A percentile compares a stretch with the other conserved stretches of the same genome.
Evolutionary conservation across 768 basidiomycete species (phyloP).

Genomic region (Rickenella mellea): DNA sequence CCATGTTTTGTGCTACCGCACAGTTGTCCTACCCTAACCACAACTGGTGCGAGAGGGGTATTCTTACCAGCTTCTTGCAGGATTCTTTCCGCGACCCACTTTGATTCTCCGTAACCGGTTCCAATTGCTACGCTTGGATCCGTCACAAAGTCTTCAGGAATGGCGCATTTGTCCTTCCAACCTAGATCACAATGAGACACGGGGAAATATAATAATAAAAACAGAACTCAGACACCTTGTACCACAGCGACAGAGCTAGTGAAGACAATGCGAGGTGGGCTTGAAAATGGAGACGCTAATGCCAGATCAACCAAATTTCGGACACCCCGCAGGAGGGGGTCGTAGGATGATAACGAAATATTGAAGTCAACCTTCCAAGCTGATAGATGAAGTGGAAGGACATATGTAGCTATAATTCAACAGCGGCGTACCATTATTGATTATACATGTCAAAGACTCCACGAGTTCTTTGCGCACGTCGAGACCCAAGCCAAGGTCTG

Average conservation of each 20-base stretch:
- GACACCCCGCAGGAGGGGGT: slow-evolving; percentile 24
- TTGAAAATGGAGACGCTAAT: background rate
- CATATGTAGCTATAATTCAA: too few species aligned
- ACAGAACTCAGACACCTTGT: too few species aligned
- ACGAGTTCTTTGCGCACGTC: slow-evolving; percentile 5
- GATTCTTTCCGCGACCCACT: slow-evolving; percentile 21
- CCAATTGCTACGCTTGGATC: slow-evolving; percentile 10
- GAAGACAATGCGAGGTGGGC: background rate
- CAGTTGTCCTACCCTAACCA: slow-evolving; percentile 27
- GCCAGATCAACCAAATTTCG: slow-evolving; percentile 23
- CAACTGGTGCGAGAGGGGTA: slow-evolving; percentile 10
- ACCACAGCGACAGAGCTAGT: background rate
- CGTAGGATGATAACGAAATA: slow-evolving; percentile 24
- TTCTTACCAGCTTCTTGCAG: slow-evolving; percentile 9
- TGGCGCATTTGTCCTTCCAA: background rate
- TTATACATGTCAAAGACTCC: background rate
- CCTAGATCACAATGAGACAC: too few species aligned
- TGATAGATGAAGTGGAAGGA: too few species aligned
- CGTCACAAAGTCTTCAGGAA: slow-evolving; percentile 8
- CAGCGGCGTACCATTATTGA: background rate
- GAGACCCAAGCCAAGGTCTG: slow-evolving; percentile 10
- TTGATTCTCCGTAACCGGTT: slow-evolving; percentile 24
- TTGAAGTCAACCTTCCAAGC: slow-evolving; percentile 36
- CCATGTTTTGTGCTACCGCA: slow-evolving; percentile 20
- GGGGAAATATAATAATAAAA: too few species aligned